Evolutionary conservation across 1,284 basidiomycete species (phyloP), one percentile per base, ranked within the genome.

Genomic region (Malassezia equina): DNA sequence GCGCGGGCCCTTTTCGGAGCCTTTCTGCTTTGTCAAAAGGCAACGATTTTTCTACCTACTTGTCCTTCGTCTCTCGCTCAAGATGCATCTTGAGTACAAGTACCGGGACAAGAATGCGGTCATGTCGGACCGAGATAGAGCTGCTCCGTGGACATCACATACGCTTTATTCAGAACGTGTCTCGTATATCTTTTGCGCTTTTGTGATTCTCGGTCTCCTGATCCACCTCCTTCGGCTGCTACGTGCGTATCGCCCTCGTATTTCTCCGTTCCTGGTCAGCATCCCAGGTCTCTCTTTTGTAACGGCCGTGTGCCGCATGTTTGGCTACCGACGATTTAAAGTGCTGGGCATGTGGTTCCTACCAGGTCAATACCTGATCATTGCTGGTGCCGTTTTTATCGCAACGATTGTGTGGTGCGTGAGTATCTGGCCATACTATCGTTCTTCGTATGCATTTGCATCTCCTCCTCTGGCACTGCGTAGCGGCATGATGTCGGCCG

Each of bases 381-480:
- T 43, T 28, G 7, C 11, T 15, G 24, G 23, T 2, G 24, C 41
- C 7, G 41, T 43, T 17, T 24, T 13, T 15, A 43, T 28, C 11
- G 41, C 24, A 25, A 27, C 41, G 15, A 7, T 47, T 4, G 33
- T 23, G 1, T 48, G 47, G 47, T 25, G 34, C 24, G 27, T 48
- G 13, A 23, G 32, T 13, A 28, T 48, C 9, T 17, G 19, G 23
- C 47, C 47, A 1, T 40, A 48, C 25, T 48, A 48, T 17, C 47
- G 33, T 17, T 24, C 24, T 7, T 28, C 33, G 2, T 19, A 23
- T 17, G 36, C 33, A 23, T 36, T 25, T 23, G 46, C 32, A 3
- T 19, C 47, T n/a, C 65, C 68, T 2, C 68, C 65, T 5, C 55
- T 70, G 3, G 65, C 65, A 2, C 36, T 70, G 11, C 63, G 68